These are phyloP conservation scores for Mortierella sp. DNA, from an alignment of 371 early-diverging fungal genomes.

Conservation along the genomic window DNA sequence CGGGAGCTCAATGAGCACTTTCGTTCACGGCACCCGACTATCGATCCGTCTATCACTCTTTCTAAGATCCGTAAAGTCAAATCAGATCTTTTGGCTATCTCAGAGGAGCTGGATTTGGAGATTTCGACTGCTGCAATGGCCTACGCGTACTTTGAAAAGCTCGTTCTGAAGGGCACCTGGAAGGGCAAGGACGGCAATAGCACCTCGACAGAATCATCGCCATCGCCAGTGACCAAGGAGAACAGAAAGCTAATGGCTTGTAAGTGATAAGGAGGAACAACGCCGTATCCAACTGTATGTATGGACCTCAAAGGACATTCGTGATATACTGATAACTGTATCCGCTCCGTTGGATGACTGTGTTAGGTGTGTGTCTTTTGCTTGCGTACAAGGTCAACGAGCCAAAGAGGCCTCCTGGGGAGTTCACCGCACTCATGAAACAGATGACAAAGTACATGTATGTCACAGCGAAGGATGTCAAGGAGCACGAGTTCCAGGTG, in stretches of 20 bases:
- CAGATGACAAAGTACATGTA: constrained; percentile 73
- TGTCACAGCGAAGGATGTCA: constrained; percentile 81
- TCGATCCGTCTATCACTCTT: constrained; percentile 78
- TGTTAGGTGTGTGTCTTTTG: constrained; percentile 77
- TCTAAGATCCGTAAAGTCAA: constrained; percentile 85
- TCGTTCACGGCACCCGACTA: constrained; percentile 75
- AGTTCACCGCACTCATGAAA: constrained; percentile 57
- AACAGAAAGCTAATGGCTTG: constrained; percentile 86
- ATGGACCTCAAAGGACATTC: too few species aligned
- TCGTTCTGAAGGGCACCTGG: constrained; percentile 72
- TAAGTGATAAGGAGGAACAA: constrained; percentile 57
- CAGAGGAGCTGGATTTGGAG: constrained; percentile 75
- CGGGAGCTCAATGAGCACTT: constrained; percentile 85
- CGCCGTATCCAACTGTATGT: too few species aligned
- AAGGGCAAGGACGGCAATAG: constrained; percentile 53
- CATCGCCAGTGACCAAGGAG: constrained; percentile 71
- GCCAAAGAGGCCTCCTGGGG: constrained; percentile 73
- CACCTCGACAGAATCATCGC: constrained; percentile 55
- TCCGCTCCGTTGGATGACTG: constrained; percentile 52
- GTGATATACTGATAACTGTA: too few species aligned
- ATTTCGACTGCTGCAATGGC: constrained; percentile 90
- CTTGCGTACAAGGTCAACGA: constrained; percentile 89
- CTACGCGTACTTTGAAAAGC: constrained; percentile 94
- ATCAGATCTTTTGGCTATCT: constrained; percentile 65
- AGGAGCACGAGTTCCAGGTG: constrained; percentile 86